Evolutionary conservation across 1,284 basidiomycete genomes (phyloP).

Genomic region (Rhodotorula mucilaginosa): DNA sequence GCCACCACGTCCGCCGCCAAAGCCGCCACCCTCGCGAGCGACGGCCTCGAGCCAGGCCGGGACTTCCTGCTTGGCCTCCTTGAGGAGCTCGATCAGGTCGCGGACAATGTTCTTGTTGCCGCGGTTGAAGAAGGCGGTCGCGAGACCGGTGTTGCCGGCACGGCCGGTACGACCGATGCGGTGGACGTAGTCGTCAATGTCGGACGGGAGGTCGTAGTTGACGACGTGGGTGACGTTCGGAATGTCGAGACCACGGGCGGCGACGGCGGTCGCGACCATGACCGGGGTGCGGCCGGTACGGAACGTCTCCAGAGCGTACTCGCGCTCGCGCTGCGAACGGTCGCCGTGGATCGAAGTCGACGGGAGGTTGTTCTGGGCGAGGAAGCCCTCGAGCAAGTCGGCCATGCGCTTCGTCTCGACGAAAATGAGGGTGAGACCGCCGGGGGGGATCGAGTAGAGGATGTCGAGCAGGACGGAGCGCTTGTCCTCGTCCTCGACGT

Average conservation of each 20-base stretch:
- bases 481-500: conserved; percentile 97
- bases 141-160: conserved; percentile 96
- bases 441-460: conserved; percentile 61
- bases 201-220: conserved; percentile 97
- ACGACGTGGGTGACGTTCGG: conserved; percentile 99
- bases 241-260: conserved; percentile 98
- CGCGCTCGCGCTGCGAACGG: conserved; percentile 95
- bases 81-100: conserved; percentile 86
- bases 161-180: conserved; percentile 98
- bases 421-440: conserved; percentile 90
- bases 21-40: conserved; percentile 69
- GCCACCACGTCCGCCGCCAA: conserved; percentile 61
- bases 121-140: conserved; percentile 59
- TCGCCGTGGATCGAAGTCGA: conserved; percentile 99
- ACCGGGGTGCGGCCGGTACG: conserved; percentile 90
- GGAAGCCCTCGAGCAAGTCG: conserved; percentile 95
- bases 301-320: conserved; percentile 93
- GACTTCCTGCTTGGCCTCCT: conserved; percentile 95
- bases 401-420: conserved; percentile 99
- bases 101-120: conserved; percentile 72
- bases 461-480: conserved; percentile 94
- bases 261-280: conserved; percentile 96
- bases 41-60: conserved; percentile 89
- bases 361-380: conserved; percentile 76
- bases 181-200: conserved; percentile 98